Conservation (phyloP, 2,329 filamentous ascomycete species). For the Colletotrichum sp. region DNA sequence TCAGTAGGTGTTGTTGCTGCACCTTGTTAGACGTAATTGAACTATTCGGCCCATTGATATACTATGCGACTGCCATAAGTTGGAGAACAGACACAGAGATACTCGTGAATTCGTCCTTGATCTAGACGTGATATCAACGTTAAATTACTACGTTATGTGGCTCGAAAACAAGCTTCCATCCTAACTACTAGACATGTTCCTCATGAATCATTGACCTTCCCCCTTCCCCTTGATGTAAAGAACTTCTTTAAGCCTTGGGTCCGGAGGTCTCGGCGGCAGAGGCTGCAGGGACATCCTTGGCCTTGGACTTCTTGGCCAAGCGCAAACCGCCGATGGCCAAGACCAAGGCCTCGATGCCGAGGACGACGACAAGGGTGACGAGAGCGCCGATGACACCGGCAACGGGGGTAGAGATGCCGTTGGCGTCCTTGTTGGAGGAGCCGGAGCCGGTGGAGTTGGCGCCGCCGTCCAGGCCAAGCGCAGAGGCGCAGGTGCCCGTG, state of each 20-base stretch:
- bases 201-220: background rate
- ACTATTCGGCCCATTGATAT: background rate
- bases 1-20: background rate
- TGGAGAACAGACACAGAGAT: background rate
- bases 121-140: background rate
- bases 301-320: constrained; percentile 52
- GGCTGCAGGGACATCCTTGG: background rate
- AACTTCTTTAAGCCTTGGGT: background rate
- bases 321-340: constrained; percentile 49
- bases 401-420: constrained; percentile 70
- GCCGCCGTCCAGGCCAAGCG: constrained; percentile 25
- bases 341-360: constrained; percentile 48
- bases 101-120: background rate
- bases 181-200: background rate
- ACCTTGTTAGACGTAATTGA: background rate
- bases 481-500: constrained; percentile 65
- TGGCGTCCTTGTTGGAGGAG: constrained; percentile 28
- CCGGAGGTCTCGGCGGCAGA: background rate
- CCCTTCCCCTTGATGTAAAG: background rate
- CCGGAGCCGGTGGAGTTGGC: constrained; percentile 27
- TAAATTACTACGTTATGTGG: background rate
- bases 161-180: background rate
- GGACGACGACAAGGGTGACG: constrained; percentile 58
- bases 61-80: background rate
- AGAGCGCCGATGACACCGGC: constrained; percentile 84